A percentile compares a stretch with the other conserved stretches of the same genome.
These are phyloP conservation scores for Mycena vulgaris DNA, from an alignment of 768 basidiomycete genomes.

Conservation along the genomic window DNA sequence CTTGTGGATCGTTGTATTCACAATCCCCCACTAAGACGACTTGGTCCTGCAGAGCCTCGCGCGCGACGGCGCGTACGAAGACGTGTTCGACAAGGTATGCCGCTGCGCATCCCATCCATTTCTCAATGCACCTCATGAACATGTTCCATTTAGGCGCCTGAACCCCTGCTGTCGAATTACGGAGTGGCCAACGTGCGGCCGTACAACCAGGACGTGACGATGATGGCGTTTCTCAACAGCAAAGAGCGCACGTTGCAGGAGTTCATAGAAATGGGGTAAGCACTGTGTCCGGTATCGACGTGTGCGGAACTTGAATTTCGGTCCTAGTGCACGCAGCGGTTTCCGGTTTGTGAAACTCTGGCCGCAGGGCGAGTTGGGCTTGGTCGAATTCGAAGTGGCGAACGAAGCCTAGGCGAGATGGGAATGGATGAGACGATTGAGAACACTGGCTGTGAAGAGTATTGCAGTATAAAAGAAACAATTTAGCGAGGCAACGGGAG, in stretches of 20 bases:
- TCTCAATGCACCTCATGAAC: neutral
- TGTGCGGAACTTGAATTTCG: too few species aligned
- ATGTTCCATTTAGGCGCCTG: too few species aligned
- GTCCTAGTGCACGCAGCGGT: too few species aligned
- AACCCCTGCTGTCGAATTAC: constrained; percentile 65
- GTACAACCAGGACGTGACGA: constrained; percentile 62
- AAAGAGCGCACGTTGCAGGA: constrained; percentile 61
- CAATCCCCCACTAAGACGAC: constrained; percentile 26
- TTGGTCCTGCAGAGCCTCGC: constrained; percentile 45
- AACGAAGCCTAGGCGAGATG: too few species aligned
- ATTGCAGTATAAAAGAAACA: too few species aligned
- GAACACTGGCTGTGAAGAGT: too few species aligned
- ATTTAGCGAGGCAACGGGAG: too few species aligned
- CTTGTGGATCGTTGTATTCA: constrained; percentile 54
- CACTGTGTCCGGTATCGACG: too few species aligned
- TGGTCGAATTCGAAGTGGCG: constrained; percentile 1
- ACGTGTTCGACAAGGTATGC: constrained; percentile 2
- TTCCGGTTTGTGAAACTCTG: constrained; percentile 56
- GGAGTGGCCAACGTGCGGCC: constrained; percentile 57
- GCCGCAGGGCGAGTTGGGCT: constrained; percentile 26
- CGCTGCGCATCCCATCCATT: neutral
- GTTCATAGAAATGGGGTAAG: constrained; percentile 53
- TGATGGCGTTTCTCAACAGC: constrained; percentile 59
- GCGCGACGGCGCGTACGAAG: constrained; percentile 11
- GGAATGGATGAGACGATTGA: too few species aligned